A percentile compares a stretch with the other conserved stretches of the same genome.
These are phyloP conservation scores for Cryptococcus sp. DNA, from an alignment of 1,284 basidiomycete species.

Conservation along the genomic window DNA sequence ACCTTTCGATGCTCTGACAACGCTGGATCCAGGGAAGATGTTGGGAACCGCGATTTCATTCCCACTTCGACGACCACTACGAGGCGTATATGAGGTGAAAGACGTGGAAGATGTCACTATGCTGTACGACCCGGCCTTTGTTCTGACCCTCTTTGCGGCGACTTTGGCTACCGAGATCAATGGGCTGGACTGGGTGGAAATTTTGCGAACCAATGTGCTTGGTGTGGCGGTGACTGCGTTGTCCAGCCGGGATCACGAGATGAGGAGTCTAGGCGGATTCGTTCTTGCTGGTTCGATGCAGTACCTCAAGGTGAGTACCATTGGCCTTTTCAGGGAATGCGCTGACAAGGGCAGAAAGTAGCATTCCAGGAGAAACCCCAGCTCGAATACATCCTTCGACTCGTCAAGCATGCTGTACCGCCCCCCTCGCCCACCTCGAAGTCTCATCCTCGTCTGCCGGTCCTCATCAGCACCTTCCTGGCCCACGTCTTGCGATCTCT, in stretches of 20 bases:
- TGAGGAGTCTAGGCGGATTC: conserved; percentile 53
- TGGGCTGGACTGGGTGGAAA: conserved; percentile 71
- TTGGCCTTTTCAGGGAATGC: background rate
- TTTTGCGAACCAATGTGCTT: conserved; percentile 74
- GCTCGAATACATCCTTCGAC: conserved; percentile 64
- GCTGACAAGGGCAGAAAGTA: conserved; percentile 13
- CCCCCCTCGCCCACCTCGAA: conserved; percentile 17
- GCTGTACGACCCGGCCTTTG: conserved; percentile 77
- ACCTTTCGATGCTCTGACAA: conserved; percentile 60
- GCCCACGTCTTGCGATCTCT: conserved; percentile 70
- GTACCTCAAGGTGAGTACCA: conserved; percentile 32
- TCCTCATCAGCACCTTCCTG: conserved; percentile 72
- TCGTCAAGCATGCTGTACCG: conserved; percentile 61
- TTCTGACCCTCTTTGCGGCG: conserved; percentile 63
- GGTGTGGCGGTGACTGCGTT: conserved; percentile 68
- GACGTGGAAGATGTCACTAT: conserved; percentile 38
- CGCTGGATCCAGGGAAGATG: conserved; percentile 63
- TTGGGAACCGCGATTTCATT: conserved; percentile 69
- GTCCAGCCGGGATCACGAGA: conserved; percentile 59
- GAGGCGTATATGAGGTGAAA: background rate
- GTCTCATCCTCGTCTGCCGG: conserved; percentile 51
- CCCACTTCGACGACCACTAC: conserved; percentile 48
- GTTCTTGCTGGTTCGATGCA: conserved; percentile 48
- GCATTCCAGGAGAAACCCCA: conserved; percentile 76
- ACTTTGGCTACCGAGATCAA: conserved; percentile 59